These are phyloP conservation scores for Calonectria leucothoes DNA, from an alignment of 2,329 filamentous ascomycete species.

Conservation along the genomic window DNA sequence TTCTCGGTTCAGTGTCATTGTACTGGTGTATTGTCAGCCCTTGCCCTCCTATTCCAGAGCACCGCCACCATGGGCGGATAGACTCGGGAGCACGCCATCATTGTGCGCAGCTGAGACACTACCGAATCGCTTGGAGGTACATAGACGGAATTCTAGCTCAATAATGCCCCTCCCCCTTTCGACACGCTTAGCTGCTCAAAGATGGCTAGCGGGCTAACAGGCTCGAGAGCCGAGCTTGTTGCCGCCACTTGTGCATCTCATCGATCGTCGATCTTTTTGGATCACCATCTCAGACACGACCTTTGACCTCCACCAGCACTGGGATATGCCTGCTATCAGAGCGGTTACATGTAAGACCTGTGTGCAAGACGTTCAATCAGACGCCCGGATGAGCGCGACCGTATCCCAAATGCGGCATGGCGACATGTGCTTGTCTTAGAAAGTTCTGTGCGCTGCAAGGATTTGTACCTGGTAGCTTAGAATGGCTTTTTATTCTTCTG, in stretches of 20 bases:
- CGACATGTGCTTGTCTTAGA: conserved; percentile 12
- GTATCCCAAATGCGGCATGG: not conserved
- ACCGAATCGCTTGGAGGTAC: not conserved
- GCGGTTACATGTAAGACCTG: not conserved
- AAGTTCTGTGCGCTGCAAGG: not conserved
- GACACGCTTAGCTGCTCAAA: not conserved
- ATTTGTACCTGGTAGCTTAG: not conserved
- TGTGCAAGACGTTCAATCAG: not conserved
- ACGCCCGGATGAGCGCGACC: not conserved
- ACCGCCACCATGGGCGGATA: not conserved
- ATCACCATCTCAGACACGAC: conserved; percentile 4
- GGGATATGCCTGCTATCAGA: conserved; percentile 12
- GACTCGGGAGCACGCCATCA: not conserved
- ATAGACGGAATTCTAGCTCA: not conserved
- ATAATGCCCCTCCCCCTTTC: not conserved
- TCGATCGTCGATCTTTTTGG: conserved; percentile 4
- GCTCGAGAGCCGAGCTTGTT: not conserved
- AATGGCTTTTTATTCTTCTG: not conserved
- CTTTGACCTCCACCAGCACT: not conserved
- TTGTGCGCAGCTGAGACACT: not conserved
- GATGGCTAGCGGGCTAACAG: not conserved
- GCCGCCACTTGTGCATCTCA: not conserved
- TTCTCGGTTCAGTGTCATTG: not conserved
- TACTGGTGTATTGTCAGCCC: not conserved
- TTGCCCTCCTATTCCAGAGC: not conserved